These are phyloP conservation scores for Alliaria petiolata DNA, from an alignment of 345 rosid genomes.

Conservation along the genomic window DNA sequence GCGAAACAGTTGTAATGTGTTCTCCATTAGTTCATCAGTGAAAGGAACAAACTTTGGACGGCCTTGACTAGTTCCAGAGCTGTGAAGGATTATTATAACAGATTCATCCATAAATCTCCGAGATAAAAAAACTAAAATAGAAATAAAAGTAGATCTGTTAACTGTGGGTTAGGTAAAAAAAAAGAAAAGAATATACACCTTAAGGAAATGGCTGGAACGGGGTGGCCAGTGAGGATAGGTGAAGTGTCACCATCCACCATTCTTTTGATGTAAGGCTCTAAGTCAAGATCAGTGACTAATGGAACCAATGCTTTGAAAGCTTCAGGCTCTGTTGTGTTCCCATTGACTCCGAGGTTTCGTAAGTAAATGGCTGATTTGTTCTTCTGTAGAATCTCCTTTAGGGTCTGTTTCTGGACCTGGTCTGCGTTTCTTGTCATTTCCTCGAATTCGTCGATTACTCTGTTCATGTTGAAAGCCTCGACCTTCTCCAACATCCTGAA, in stretches of 20 bases:
- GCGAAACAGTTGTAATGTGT: conserved; percentile 68
- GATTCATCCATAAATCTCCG: neutral
- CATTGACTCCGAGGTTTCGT: conserved; percentile 60
- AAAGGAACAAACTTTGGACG: conserved; percentile 82
- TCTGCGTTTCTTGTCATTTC: conserved; percentile 62
- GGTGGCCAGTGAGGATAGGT: conserved; percentile 67
- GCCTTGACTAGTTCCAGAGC: conserved; percentile 96
- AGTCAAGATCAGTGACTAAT: conserved; percentile 60
- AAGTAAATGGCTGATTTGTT: conserved; percentile 73
- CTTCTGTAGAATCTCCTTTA: conserved; percentile 63
- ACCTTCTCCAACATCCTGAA: conserved; percentile 55
- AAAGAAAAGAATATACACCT: conserved; percentile 39
- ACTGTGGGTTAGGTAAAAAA: too few relatives aligned
- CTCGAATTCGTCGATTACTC: conserved; percentile 71
- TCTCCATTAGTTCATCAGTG: conserved; percentile 75
- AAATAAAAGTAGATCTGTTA: too few relatives aligned
- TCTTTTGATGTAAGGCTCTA: conserved; percentile 69
- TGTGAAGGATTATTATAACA: conserved; percentile 43
- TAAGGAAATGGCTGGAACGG: conserved; percentile 70
- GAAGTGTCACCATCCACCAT: conserved; percentile 71
- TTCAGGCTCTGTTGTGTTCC: conserved; percentile 55
- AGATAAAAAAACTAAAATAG: neutral
- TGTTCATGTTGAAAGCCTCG: conserved; percentile 43
- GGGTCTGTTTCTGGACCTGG: conserved; percentile 64
- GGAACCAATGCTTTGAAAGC: conserved; percentile 76